Percentiles rank a stretch among this genome's conserved stretches.
Evolutionary conservation across 225 moss, liverwort and hornwort genomes (phyloP).

Genomic region (Polytrichum commune): DNA sequence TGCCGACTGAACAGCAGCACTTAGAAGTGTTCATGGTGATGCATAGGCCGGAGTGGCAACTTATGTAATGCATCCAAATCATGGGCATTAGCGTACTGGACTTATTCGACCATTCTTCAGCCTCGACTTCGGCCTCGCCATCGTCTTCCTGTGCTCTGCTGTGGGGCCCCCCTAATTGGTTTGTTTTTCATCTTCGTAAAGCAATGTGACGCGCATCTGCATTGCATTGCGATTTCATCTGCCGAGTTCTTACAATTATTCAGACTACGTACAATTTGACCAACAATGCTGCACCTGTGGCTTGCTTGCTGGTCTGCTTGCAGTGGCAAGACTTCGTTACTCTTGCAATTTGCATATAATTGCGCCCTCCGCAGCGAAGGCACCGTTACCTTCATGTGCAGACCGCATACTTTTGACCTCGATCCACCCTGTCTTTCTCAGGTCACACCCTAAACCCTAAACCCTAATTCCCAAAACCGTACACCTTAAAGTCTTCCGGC

Average conservation of each 20-base stretch:
- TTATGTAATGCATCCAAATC: not conserved
- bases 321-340: constrained; percentile 89
- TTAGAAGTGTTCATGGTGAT: no score
- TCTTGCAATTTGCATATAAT: constrained; percentile 89
- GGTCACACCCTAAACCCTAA: constrained; percentile 30
- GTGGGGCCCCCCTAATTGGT: no score
- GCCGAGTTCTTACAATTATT: no score
- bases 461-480: constrained; percentile 1
- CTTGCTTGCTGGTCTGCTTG: constrained; percentile 1
- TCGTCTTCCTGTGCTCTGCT: no score
- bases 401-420: constrained; percentile 66
- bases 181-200: no score
- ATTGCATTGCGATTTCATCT: no score
- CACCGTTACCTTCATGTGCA: constrained; percentile 83
- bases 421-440: constrained; percentile 57
- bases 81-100: not conserved
- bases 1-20: no score
- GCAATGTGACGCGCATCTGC: no score
- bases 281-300: not conserved
- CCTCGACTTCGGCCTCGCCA: no score
- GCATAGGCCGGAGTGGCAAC: no score
- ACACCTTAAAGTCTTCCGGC: not conserved
- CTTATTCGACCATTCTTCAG: not conserved
- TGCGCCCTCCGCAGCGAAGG: constrained; percentile 46
- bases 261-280: not conserved